Conservation (phyloP, 228 moss, liverwort and hornwort species). For the Sphagnum magellanicum region DNA sequence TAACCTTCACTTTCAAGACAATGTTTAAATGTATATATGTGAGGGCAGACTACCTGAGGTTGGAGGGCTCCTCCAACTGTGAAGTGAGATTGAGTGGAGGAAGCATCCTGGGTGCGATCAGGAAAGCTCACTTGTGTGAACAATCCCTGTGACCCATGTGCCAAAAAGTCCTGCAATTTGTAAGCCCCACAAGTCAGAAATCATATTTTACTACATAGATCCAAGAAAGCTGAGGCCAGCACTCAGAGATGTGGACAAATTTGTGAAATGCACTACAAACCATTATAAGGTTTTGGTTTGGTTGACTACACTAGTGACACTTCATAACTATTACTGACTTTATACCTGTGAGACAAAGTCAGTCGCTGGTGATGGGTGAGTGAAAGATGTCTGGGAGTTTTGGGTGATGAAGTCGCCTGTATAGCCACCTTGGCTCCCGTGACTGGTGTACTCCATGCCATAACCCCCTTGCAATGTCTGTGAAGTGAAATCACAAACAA, state of each 20-base stretch:
- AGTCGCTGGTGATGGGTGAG: slow-evolving; percentile 32
- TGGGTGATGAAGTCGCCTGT: slow-evolving; percentile 51
- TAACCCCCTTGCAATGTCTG: slow-evolving; percentile 57
- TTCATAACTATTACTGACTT: not conserved
- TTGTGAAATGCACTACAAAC: too few relatives aligned
- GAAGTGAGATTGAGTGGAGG: slow-evolving; percentile 52
- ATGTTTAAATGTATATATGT: not conserved
- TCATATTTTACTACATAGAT: not conserved
- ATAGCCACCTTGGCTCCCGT: slow-evolving; percentile 47
- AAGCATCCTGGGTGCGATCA: slow-evolving; percentile 54
- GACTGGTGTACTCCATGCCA: slow-evolving; percentile 55
- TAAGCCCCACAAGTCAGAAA: not conserved
- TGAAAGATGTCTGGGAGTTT: slow-evolving; percentile 42
- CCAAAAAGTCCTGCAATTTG: slow-evolving; percentile 35
- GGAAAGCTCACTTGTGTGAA: slow-evolving; percentile 54
- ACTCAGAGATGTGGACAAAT: too few relatives aligned
- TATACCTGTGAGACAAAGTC: slow-evolving; percentile 53
- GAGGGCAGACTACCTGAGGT: slow-evolving; percentile 31
- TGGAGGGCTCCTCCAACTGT: slow-evolving; percentile 52
- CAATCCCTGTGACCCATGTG: slow-evolving; percentile 57
- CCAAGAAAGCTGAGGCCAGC: not conserved
- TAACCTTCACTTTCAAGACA: not conserved
- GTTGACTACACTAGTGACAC: too few relatives aligned
- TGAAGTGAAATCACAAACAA: not conserved
- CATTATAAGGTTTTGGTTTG: too few relatives aligned